Conservation (phyloP, 2,329 filamentous ascomycete species). For the Diaporthe ilicicola region DNA sequence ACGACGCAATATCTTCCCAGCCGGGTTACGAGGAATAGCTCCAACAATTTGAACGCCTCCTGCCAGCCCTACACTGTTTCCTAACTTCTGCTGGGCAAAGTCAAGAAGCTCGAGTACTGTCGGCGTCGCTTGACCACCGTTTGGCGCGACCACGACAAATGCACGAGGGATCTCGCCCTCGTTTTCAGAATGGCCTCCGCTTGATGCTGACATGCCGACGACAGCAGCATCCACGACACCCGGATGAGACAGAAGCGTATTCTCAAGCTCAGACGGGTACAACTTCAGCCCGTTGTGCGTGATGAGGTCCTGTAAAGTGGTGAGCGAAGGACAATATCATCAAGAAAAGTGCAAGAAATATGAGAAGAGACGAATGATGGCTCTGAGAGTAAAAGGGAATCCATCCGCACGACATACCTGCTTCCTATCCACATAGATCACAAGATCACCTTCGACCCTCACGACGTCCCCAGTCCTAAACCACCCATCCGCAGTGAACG, state of each 20-base stretch:
- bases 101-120: not conserved
- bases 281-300: not conserved
- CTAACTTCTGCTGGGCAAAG: not conserved
- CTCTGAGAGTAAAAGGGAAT: fast-evolving
- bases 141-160: not conserved
- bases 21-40: not conserved
- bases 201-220: not conserved
- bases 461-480: slow-evolving; percentile 51
- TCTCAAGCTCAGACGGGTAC: not conserved
- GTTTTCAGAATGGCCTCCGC: too few species aligned
- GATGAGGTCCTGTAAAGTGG: not conserved
- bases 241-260: not conserved
- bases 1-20: not conserved
- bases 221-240: not conserved
- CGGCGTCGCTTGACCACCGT: not conserved
- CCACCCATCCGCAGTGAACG: slow-evolving; percentile 60
- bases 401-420: not conserved
- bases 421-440: not conserved
- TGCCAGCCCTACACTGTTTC: not conserved
- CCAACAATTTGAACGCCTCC: not conserved
- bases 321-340: not conserved
- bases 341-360: fast-evolving
- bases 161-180: not conserved
- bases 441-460: not conserved
- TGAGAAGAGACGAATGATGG: not conserved